Evolutionary conservation across 192 early-diverging fungal genomes (phyloP).

Genomic region (Phycomyces nitens): DNA sequence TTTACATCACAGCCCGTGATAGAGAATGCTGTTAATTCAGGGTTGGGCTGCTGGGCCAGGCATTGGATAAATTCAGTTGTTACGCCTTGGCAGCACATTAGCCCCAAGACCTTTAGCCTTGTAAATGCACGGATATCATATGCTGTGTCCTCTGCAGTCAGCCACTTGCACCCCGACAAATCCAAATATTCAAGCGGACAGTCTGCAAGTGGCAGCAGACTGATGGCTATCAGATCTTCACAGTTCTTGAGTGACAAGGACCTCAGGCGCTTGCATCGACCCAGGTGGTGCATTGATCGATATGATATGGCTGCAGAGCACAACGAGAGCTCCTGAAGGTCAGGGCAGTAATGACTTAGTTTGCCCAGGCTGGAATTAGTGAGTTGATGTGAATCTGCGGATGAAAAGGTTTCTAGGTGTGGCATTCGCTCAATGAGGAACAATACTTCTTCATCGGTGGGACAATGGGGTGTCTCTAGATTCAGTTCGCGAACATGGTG

Average conservation of each 20-base stretch:
- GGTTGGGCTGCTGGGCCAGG: conserved; percentile 4
- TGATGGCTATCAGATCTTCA: conserved; percentile 7
- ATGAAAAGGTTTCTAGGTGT: neutral
- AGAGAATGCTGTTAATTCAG: conserved; percentile 33
- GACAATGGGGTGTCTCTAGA: neutral
- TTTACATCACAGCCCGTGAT: conserved; percentile 35
- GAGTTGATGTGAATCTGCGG: neutral
- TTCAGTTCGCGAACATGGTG: neutral
- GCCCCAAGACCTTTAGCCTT: conserved; percentile 14
- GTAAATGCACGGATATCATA: conserved; percentile 15
- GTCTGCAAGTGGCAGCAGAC: conserved; percentile 23
- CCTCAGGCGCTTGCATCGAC: conserved; percentile 10
- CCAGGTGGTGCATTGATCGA: conserved; percentile 25
- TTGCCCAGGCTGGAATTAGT: neutral
- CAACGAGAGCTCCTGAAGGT: neutral
- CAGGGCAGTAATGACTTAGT: neutral
- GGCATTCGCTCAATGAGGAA: neutral
- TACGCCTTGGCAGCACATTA: conserved; percentile 24
- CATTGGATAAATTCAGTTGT: conserved; percentile 18
- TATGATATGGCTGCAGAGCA: conserved; percentile 8
- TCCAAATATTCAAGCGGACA: conserved; percentile 20
- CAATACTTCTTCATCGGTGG: neutral
- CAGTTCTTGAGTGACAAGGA: conserved; percentile 10
- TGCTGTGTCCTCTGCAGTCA: conserved; percentile 22
- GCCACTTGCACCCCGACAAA: conserved; percentile 24